phyloP scores from a whole-genome alignment of 2,329 filamentous ascomycete species.

The Diaporthe sp. region DNA sequence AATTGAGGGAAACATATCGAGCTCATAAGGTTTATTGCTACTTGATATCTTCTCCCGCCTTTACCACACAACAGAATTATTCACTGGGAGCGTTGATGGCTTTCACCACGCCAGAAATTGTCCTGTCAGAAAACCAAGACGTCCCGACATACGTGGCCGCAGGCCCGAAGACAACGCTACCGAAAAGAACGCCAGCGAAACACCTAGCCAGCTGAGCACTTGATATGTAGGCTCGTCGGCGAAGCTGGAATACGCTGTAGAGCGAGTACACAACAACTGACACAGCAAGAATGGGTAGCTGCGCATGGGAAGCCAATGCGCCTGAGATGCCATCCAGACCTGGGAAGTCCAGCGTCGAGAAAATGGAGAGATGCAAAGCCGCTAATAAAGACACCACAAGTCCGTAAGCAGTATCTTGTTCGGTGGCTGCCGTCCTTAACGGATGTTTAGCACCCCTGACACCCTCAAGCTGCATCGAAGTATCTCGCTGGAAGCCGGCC shows the following conservation, averaged over 20 bases:
- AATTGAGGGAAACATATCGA: no score
- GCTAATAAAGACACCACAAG: not conserved
- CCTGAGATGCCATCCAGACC: no score
- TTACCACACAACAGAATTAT: no score
- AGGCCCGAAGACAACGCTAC: not conserved
- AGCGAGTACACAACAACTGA: not conserved
- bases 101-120: not conserved
- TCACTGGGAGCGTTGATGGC: not conserved
- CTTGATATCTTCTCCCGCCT: no score
- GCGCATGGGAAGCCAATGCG: not conserved
- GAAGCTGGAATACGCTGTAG: not conserved
- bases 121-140: not conserved
- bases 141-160: not conserved
- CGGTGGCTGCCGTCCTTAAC: fast-evolving
- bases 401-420: not conserved
- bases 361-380: not conserved
- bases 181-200: not conserved
- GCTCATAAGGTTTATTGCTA: no score
- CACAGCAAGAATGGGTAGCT: not conserved
- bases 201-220: not conserved
- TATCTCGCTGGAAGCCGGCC: not conserved
- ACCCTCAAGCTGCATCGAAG: not conserved
- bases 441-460: not conserved
- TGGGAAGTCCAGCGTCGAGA: not conserved
- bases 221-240: not conserved